Conservation (phyloP, 2,329 filamentous ascomycete genomes). For the Trichoderma pleuroti region DNA sequence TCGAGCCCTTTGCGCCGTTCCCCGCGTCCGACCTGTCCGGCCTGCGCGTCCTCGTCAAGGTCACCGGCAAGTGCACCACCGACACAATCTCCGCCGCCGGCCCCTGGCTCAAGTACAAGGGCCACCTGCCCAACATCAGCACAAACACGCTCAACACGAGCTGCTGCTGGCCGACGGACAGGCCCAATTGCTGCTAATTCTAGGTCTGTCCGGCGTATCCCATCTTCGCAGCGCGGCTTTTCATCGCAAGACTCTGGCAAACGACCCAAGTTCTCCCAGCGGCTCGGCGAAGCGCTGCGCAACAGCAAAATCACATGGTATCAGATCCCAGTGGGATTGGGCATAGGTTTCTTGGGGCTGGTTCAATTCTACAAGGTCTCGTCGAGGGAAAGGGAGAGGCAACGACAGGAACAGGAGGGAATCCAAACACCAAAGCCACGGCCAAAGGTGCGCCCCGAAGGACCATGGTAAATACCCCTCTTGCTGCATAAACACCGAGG, state of each 20-base stretch:
- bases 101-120: slow-evolving; percentile 99
- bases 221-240: slow-evolving; percentile 30
- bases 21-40: slow-evolving; percentile 69
- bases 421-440: slow-evolving; percentile 48
- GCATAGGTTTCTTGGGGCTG: slow-evolving; percentile 77
- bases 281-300: slow-evolving; percentile 47
- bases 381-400: slow-evolving; percentile 51
- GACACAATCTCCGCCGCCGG: slow-evolving; percentile 97
- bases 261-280: slow-evolving; percentile 49
- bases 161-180: slow-evolving; percentile 19
- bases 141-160: slow-evolving; percentile 91
- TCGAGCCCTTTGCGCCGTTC: slow-evolving; percentile 88
- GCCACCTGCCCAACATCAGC: slow-evolving; percentile 94
- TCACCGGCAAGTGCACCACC: slow-evolving; percentile 96
- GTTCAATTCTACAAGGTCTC: slow-evolving; percentile 79
- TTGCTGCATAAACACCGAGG: background rate
- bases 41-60: slow-evolving; percentile 88
- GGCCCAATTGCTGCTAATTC: slow-evolving; percentile 18
- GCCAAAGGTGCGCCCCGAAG: slow-evolving; percentile 69
- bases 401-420: slow-evolving; percentile 39
- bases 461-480: slow-evolving; percentile 64
- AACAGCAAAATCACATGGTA: slow-evolving; percentile 74
- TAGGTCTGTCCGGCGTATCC: slow-evolving; percentile 22
- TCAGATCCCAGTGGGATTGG: slow-evolving; percentile 81
- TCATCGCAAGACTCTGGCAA: slow-evolving; percentile 37